Evolutionary conservation across 192 early-diverging fungal genomes (phyloP).

Genomic region (Irineochytrium annulatum): DNA sequence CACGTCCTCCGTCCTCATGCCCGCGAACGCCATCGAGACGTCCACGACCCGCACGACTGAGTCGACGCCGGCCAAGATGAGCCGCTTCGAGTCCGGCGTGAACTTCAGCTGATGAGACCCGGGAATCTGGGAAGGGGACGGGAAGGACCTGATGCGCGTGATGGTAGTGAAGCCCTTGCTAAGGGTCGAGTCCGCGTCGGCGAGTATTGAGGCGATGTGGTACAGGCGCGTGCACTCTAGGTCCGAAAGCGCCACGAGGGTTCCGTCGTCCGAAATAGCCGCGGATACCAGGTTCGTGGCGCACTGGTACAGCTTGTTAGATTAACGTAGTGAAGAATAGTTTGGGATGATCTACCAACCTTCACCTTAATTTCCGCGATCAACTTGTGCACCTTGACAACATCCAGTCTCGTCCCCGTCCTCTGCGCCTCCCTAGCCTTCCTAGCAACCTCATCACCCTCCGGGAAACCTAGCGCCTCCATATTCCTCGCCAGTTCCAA

Average conservation of each 20-base stretch:
- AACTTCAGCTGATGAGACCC: conserved; percentile 74
- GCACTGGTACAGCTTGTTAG: conserved; percentile 19
- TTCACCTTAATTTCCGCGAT: conserved; percentile 76
- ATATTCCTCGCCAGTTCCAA: conserved; percentile 43
- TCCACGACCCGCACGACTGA: conserved; percentile 73
- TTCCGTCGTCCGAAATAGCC: conserved; percentile 76
- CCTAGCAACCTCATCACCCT: too few species aligned
- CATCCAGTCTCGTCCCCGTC: neutral
- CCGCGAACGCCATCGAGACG: conserved; percentile 31
- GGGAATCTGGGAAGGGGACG: conserved; percentile 19
- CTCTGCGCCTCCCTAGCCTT: neutral
- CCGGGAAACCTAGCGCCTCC: too few species aligned
- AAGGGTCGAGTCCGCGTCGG: neutral
- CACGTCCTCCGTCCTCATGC: too few species aligned
- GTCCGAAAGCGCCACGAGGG: conserved; percentile 80
- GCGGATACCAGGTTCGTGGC: conserved; percentile 65
- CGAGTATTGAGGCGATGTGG: too few species aligned
- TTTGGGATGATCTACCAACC: too few species aligned
- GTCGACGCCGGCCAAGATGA: conserved; percentile 77
- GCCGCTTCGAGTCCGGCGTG: conserved; percentile 66
- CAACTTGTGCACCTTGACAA: conserved; percentile 58
- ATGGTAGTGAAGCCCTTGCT: neutral
- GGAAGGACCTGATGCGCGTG: conserved; percentile 10
- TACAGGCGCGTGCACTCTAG: conserved; percentile 51
- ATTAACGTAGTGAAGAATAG: conserved; percentile 13